A percentile compares a stretch with the other conserved stretches of the same genome.
Evolutionary conservation across 495 filamentous ascomycete genomes (phyloP).

Genomic region (Pyrenula aspistea): DNA sequence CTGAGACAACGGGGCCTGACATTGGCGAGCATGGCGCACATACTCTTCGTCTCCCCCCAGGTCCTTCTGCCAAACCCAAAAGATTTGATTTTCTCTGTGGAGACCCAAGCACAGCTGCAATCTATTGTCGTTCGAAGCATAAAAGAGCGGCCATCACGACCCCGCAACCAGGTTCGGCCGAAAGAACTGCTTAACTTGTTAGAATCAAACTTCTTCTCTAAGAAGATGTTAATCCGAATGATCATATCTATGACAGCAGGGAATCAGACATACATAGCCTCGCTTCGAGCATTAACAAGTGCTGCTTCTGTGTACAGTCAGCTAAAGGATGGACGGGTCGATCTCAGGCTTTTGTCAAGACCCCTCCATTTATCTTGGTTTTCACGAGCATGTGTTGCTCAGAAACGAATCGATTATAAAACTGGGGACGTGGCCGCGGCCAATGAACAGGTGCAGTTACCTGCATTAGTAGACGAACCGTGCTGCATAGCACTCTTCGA

Average conservation of each 20-base stretch:
- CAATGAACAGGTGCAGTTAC: neutral
- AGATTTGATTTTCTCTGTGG: neutral
- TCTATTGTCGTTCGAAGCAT: neutral
- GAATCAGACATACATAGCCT: neutral
- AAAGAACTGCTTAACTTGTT: neutral
- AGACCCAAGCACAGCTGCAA: neutral
- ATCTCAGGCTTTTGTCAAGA: constrained; percentile 3
- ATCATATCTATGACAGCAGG: neutral
- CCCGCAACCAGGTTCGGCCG: neutral
- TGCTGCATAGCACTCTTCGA: constrained; percentile 6
- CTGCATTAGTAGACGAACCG: neutral
- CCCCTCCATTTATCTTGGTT: neutral
- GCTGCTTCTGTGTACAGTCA: constrained; percentile 3
- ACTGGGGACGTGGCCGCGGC: neutral
- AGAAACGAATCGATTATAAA: neutral
- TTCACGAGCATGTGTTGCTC: neutral
- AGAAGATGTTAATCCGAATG: neutral
- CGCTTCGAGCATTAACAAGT: constrained; percentile 1
- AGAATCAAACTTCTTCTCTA: neutral
- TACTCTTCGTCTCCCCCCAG: neutral
- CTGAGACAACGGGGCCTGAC: neutral
- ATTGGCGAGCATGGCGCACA: neutral
- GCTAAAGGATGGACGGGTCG: constrained; percentile 4
- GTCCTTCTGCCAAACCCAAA: neutral
- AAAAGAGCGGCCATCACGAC: neutral